Evolutionary conservation across 371 early-diverging fungal species (phyloP).

Genomic region (Rozella allomycis): DNA sequence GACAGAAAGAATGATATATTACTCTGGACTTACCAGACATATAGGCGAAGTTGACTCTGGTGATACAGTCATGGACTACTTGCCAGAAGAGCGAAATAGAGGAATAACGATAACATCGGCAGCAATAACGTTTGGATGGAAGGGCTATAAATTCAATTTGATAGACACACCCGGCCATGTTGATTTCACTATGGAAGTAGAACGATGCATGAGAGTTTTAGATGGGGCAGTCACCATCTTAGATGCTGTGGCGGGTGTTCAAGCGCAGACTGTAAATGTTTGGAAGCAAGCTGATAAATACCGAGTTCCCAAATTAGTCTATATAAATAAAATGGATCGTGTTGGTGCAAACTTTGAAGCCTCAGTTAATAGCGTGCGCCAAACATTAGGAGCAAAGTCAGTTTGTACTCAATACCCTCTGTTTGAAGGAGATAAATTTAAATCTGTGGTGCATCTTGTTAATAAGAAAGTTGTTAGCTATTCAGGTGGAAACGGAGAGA

Average conservation of each 20-base stretch:
- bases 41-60: constrained; percentile 81
- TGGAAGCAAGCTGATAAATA: constrained; percentile 52
- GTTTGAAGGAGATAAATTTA: neutral
- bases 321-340: constrained; percentile 87
- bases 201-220: constrained; percentile 67
- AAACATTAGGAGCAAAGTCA: neutral
- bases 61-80: constrained; percentile 80
- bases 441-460: neutral
- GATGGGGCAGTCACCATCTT: constrained; percentile 81
- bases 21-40: constrained; percentile 65
- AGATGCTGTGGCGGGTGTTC: constrained; percentile 86
- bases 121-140: constrained; percentile 81
- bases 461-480: no score
- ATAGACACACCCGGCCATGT: constrained; percentile 94
- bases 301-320: constrained; percentile 55
- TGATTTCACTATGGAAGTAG: constrained; percentile 89
- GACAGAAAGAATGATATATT: constrained; percentile 87
- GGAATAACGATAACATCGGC: constrained; percentile 90
- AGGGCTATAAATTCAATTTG: constrained; percentile 40
- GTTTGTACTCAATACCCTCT: neutral
- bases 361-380: no score
- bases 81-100: constrained; percentile 67
- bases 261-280: constrained; percentile 87
- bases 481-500: no score
- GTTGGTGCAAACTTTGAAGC: constrained; percentile 1